These are phyloP conservation scores for Fusarium buharicum DNA, from an alignment of 2,329 filamentous ascomycete species.

Conservation along the genomic window DNA sequence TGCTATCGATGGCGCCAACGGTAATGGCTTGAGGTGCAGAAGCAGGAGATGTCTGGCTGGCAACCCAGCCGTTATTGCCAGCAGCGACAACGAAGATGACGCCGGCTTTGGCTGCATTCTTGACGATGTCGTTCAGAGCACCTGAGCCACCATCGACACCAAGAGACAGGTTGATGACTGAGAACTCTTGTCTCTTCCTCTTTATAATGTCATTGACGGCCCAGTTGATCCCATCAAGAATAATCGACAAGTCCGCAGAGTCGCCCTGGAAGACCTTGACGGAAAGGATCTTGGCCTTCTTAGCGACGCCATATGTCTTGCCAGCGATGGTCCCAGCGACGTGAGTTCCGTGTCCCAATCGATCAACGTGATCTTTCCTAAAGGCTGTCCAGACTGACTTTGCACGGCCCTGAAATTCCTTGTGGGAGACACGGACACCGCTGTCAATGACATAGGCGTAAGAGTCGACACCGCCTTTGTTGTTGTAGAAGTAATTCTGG, in stretches of 20 bases:
- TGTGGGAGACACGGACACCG: slow-evolving; percentile 65
- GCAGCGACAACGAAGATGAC: slow-evolving; percentile 65
- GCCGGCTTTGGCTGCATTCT: slow-evolving; percentile 57
- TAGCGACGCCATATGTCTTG: slow-evolving; percentile 55
- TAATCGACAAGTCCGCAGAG: slow-evolving; percentile 45
- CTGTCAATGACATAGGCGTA: slow-evolving; percentile 73
- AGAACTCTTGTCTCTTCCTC: slow-evolving; percentile 52
- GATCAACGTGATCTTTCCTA: slow-evolving; percentile 42
- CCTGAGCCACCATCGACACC: slow-evolving; percentile 56
- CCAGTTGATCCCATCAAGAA: slow-evolving; percentile 53
- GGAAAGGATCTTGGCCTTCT: slow-evolving; percentile 55
- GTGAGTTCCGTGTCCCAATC: slow-evolving; percentile 57
- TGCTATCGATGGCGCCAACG: slow-evolving; percentile 51
- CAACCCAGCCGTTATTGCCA: slow-evolving; percentile 58
- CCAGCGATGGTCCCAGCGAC: slow-evolving; percentile 52
- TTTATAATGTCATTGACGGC: slow-evolving; percentile 57
- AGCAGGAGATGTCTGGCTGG: slow-evolving; percentile 45
- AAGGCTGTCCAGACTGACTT: slow-evolving; percentile 44
- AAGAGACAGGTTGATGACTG: slow-evolving; percentile 67
- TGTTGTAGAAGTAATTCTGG: slow-evolving; percentile 61
- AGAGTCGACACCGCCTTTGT: slow-evolving; percentile 56
- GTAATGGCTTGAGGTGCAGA: slow-evolving; percentile 48
- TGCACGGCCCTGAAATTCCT: slow-evolving; percentile 65
- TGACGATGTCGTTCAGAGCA: slow-evolving; percentile 61
- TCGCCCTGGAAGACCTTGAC: slow-evolving; percentile 58